A percentile compares a stretch with the other conserved stretches of the same genome.
These are phyloP conservation scores for Venturiaceae sp. DNA, from an alignment of 2,329 filamentous ascomycete species.

Conservation along the genomic window DNA sequence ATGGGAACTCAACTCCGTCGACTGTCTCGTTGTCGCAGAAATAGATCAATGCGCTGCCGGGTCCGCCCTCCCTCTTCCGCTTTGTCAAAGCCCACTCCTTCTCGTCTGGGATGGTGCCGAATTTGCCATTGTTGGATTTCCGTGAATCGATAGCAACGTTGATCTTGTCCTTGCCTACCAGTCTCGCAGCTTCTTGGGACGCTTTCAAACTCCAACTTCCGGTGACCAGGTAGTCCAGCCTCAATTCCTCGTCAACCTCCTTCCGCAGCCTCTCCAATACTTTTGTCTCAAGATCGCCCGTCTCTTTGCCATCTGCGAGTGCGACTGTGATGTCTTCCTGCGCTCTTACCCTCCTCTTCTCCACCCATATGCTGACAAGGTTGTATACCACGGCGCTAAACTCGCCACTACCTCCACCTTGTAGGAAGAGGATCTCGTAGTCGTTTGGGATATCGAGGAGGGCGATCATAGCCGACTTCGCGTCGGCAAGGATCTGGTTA, in stretches of 20 bases:
- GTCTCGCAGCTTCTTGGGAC: constrained; percentile 66
- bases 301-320: constrained; percentile 20
- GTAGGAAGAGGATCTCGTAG: constrained; percentile 84
- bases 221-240: constrained; percentile 83
- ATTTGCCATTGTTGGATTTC: constrained; percentile 64
- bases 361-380: constrained; percentile 73
- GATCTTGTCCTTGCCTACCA: constrained; percentile 69
- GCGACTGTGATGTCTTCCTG: constrained; percentile 41
- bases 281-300: constrained; percentile 43
- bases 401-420: constrained; percentile 75
- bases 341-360: constrained; percentile 52
- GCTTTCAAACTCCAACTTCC: constrained; percentile 89
- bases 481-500: constrained; percentile 65
- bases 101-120: constrained; percentile 72
- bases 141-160: constrained; percentile 65
- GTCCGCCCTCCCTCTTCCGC: constrained; percentile 46
- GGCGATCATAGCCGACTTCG: constrained; percentile 62
- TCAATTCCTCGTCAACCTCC: constrained; percentile 59
- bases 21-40: constrained; percentile 93
- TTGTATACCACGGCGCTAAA: constrained; percentile 82
- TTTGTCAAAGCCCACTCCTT: constrained; percentile 62
- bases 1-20: constrained; percentile 83
- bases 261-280: constrained; percentile 52
- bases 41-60: constrained; percentile 62
- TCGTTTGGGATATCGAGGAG: constrained; percentile 76